Evolutionary conservation across 805 yeast genomes (phyloP), one percentile per base, ranked within the genome.

Genomic region (Metschnikowia lunata): DNA sequence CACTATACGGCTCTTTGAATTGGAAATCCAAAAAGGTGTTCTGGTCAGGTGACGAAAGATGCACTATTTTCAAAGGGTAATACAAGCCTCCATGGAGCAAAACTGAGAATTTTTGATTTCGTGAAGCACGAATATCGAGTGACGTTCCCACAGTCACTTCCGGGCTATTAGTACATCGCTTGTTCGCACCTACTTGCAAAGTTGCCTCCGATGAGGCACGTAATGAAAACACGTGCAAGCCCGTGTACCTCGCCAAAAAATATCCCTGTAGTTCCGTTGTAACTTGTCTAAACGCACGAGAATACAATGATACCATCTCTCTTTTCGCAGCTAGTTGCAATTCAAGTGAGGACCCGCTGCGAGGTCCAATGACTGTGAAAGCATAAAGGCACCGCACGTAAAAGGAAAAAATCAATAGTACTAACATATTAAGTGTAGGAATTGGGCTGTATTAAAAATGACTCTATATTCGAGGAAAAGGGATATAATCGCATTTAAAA

Each of bases 1-100:
- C 29, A 12, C 40, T 37, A 10, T 42, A 37, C 8, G 45, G 45
- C n/a, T 36, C 40, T 13, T 36, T 36, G 27, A 36, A 36, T 15
- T 26, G 26, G 37, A 42, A 33, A 8, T 37, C 36, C 35, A 36
- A 26, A 18, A 10, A 36, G 11, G 30, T 26, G 1, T 11, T 15
- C 33, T 18, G 15, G 18, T 15, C 43, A 4, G 31, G 32, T 5
- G 8, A n/a, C 10, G 27, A 7, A n/a, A 40, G 36, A 10, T n/a
- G 37, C 12, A 28, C 40, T 7, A 42, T 28, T n/a, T 34, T 37
- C 28, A 37, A 29, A 7, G 45, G 45, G 31, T 37, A 42, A 30
- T 37, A 42, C 5, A 37, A 23, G 12, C 37, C 41, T n/a, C 37
- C 45, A 11, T 37, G 34, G 11, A 42, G 41, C 23, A 26, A 18